phyloP scores from a whole-genome alignment of 225 moss, liverwort and hornwort species.

The Physcomitrium patens region DNA sequence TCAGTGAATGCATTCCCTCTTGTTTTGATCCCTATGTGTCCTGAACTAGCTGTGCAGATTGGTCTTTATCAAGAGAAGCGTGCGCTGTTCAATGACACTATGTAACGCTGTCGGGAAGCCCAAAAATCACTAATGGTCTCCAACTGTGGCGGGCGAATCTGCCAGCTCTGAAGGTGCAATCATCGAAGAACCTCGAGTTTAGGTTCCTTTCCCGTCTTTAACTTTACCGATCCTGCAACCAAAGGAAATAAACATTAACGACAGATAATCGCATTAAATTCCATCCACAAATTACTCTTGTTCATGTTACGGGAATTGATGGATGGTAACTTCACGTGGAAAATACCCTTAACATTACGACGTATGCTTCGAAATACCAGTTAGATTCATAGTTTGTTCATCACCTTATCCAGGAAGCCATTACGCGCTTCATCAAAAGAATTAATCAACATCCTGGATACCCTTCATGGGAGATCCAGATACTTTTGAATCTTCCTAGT shows the following conservation, averaged over 20 bases:
- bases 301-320: neutral
- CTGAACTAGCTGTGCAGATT: slow-evolving; percentile 14
- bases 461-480: neutral
- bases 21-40: slow-evolving; percentile 10
- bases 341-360: neutral
- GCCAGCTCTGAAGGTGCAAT: neutral
- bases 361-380: neutral
- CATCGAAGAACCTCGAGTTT: neutral
- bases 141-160: neutral
- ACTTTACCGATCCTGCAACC: slow-evolving; percentile 54
- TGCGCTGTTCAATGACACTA: slow-evolving; percentile 1
- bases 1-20: slow-evolving; percentile 15
- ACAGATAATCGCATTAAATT: neutral
- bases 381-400: neutral
- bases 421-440: neutral
- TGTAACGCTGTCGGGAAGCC: slow-evolving; percentile 9
- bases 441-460: neutral
- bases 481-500: neutral
- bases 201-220: slow-evolving; percentile 53
- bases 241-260: neutral
- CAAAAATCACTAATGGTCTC: neutral
- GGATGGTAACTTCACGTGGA: neutral
- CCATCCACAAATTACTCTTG: neutral
- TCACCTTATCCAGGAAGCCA: neutral
- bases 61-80: neutral